Evolutionary conservation across 176 grass and related monocot genomes (phyloP), one percentile per base, ranked within the genome.

Genomic region (Elymus sibiricus): DNA sequence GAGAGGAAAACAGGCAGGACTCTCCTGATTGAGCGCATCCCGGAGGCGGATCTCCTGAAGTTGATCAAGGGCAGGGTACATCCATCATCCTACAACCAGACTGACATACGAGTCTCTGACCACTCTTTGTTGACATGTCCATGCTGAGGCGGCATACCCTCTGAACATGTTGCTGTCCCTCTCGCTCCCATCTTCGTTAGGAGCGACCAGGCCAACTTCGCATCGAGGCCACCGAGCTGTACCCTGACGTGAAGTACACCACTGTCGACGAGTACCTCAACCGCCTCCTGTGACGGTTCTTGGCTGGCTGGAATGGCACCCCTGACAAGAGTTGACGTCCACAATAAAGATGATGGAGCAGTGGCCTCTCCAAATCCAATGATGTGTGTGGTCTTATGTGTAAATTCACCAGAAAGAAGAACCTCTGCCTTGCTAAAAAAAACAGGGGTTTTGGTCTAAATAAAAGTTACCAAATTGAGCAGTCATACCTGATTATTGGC

Each of bases 141-240:
- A 2, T 49, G 46, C 46, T 16, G 90, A 67, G 15, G 81, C 79
- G 26, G 76, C 56, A 22, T 74, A 38, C 32, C 77, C 87, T 40
- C 58, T 87, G 8, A 74, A 87, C 51, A 11, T 82, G 6, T 10
- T 80, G 37, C 31, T 92, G 24, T 64, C 88, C 15, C 69, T 95
- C 24, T 21, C 14, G 12, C 68, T 90, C 68, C 82, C 14, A 77
- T 61, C 10, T 90, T 80, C 15, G 67, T 88, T 29, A 95, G 75
- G 31, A 90, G 93, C 1, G 90, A 90, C 19, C 79, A 90, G 6
- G 40, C 85, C 19, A 95, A 88, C 85, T 90, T 90, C 68, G 87
- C 61, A 78, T 92, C 11, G 90, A 95, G 74, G 81, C 85, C 22
- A 86, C 87, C 34, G 83, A 91, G 61, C 74, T 94, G 8, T 91